Percentiles rank a stretch among this genome's conserved stretches.
Evolutionary conservation across 208 protist genomes (phyloP).

Genomic region (Wallacemonas collosoma): DNA sequence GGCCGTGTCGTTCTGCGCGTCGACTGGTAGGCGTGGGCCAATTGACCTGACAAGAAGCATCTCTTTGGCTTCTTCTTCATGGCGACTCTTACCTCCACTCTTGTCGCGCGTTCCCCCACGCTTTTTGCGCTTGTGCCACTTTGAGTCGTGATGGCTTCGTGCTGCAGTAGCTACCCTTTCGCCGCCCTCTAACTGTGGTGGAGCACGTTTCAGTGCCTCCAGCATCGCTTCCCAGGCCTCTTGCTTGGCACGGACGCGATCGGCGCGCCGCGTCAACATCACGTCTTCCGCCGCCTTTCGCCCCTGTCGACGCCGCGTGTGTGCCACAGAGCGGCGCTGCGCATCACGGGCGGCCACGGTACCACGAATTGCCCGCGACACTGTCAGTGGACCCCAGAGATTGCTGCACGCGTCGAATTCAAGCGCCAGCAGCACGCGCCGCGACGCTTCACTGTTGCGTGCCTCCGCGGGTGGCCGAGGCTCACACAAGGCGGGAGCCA

Average conservation of each 20-base stretch:
- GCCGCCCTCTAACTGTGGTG: too few relatives aligned
- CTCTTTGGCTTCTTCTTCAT: neutral
- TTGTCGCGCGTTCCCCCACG: too few relatives aligned
- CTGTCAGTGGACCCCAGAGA: conserved; percentile 57
- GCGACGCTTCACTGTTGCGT: conserved; percentile 4
- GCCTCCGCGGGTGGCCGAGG: neutral
- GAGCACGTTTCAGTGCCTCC: conserved; percentile 7
- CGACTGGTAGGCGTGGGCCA: neutral
- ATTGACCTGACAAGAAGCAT: neutral
- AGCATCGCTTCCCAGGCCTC: conserved; percentile 13
- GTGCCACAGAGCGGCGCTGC: neutral
- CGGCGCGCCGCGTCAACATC: neutral
- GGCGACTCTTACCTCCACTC: too few relatives aligned
- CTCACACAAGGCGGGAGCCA: neutral
- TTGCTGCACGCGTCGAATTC: conserved; percentile 44
- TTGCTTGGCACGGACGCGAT: conserved; percentile 14
- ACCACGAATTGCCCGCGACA: conserved; percentile 28
- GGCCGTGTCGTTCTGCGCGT: neutral
- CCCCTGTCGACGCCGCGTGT: neutral
- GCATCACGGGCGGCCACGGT: conserved; percentile 27
- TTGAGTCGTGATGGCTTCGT: too few relatives aligned
- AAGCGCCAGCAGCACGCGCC: conserved; percentile 46
- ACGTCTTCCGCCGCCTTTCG: neutral
- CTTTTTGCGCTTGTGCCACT: too few relatives aligned
- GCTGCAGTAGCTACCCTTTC: too few relatives aligned